A percentile compares a stretch with the other conserved stretches of the same genome.
Conservation (phyloP, 352 stramenopile genomes). For the Phytophthora citrophthora region DNA sequence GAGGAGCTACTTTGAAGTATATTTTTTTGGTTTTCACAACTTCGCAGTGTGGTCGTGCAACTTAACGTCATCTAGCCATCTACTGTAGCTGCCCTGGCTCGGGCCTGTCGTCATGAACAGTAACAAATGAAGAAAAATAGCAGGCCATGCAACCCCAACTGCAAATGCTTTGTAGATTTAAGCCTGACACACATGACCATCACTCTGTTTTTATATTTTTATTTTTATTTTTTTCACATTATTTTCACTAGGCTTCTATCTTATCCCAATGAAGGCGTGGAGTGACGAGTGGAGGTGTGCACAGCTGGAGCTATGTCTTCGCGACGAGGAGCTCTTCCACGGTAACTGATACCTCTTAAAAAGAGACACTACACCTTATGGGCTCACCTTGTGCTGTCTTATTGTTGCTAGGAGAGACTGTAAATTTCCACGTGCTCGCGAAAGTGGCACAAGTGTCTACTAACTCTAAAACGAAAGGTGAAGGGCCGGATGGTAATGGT, state of each 20-base stretch:
- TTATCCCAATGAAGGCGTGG: constrained; percentile 56
- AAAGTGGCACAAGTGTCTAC: constrained; percentile 20
- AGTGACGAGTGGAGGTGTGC: constrained; percentile 73
- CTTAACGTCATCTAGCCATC: constrained; percentile 15
- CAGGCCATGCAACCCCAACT: too few species aligned
- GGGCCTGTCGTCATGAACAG: constrained; percentile 3
- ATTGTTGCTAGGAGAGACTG: constrained; percentile 41
- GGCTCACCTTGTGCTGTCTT: constrained; percentile 1
- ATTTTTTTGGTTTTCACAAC: constrained; percentile 36
- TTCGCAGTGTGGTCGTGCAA: constrained; percentile 18
- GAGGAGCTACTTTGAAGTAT: constrained; percentile 38
- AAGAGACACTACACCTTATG: constrained; percentile 1
- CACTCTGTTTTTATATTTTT: not conserved
- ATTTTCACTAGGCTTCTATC: constrained; percentile 16
- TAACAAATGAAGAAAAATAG: constrained; percentile 16
- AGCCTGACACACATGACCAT: too few species aligned
- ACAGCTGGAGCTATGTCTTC: constrained; percentile 57
- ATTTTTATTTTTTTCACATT: not conserved
- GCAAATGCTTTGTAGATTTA: too few species aligned
- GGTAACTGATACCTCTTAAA: constrained; percentile 32
- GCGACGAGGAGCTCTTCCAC: constrained; percentile 66
- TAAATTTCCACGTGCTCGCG: constrained; percentile 47
- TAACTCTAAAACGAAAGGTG: constrained; percentile 1
- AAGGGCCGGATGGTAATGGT: not conserved
- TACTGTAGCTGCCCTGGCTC: constrained; percentile 1